Conservation (phyloP, 1,139 yeast genomes). For the Hansenula lynferdii region DNA sequence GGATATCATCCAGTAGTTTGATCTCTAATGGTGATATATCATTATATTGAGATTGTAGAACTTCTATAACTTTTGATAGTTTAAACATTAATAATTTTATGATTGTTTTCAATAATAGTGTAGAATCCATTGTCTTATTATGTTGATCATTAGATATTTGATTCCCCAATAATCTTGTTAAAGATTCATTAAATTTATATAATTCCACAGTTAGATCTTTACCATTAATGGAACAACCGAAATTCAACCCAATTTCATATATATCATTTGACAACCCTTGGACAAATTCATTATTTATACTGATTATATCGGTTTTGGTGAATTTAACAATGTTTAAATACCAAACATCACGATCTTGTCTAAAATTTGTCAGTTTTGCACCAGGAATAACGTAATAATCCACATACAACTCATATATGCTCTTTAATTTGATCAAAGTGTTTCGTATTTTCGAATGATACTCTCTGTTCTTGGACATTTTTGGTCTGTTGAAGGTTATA, state of each 20-base stretch:
- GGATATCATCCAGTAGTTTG: conserved; percentile 18
- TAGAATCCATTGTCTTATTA: conserved; percentile 4
- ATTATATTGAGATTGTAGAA: conserved; percentile 1
- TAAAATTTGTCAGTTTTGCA: too few relatives aligned
- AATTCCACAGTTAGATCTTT: conserved; percentile 14
- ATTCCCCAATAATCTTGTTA: conserved; percentile 16
- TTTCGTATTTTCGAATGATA: neutral
- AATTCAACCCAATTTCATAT: conserved; percentile 12
- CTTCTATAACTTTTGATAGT: conserved; percentile 8
- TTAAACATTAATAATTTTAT: conserved; percentile 13
- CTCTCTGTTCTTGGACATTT: neutral
- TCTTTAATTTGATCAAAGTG: conserved; percentile 10
- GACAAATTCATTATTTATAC: conserved; percentile 11
- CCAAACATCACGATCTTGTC: conserved; percentile 18
- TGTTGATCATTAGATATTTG: conserved; percentile 1
- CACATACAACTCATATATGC: conserved; percentile 15
- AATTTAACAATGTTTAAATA: conserved; percentile 14
- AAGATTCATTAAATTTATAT: conserved; percentile 21
- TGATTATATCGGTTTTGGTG: conserved; percentile 9
- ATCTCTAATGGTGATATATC: conserved; percentile 8
- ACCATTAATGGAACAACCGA: conserved; percentile 11
- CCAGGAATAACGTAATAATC: neutral
- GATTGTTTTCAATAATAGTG: conserved; percentile 10
- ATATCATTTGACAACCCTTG: conserved; percentile 11
- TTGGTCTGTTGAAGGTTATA: neutral